A percentile compares a stretch with the other conserved stretches of the same genome.
phyloP scores from a whole-genome alignment of 2,329 filamentous ascomycete genomes.

The Didymella pomorum region DNA sequence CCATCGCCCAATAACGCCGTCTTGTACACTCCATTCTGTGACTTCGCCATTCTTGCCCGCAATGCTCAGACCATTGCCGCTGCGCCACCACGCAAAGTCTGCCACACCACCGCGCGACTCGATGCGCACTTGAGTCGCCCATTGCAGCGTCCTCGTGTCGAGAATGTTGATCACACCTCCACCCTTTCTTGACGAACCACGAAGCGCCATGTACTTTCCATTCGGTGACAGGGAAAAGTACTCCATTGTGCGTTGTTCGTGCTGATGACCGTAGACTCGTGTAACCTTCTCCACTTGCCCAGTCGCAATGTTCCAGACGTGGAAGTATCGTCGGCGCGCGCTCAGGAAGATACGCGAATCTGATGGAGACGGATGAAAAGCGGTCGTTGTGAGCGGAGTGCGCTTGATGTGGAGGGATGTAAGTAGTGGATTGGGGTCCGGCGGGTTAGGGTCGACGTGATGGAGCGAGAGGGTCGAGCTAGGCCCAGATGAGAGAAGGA shows the following conservation, averaged over 20 bases:
- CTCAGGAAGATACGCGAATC: slow-evolving; percentile 87
- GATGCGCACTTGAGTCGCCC: slow-evolving; percentile 82
- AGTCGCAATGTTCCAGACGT: slow-evolving; percentile 87
- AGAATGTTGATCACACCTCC: slow-evolving; percentile 89
- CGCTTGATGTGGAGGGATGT: slow-evolving; percentile 87
- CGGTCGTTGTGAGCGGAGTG: slow-evolving; percentile 83
- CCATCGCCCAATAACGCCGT: slow-evolving; percentile 82
- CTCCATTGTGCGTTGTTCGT: slow-evolving; percentile 92
- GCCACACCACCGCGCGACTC: slow-evolving; percentile 84
- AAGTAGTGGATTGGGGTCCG: slow-evolving; percentile 84
- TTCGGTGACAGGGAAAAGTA: slow-evolving; percentile 86
- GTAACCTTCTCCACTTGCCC: slow-evolving; percentile 85
- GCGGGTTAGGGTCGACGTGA: slow-evolving; percentile 79
- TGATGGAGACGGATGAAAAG: slow-evolving; percentile 73
- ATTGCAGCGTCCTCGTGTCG: slow-evolving; percentile 81
- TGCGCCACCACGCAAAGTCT: slow-evolving; percentile 92
- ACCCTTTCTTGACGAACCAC: slow-evolving; percentile 81
- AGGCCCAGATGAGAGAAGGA: slow-evolving; percentile 87
- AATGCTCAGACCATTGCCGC: slow-evolving; percentile 81
- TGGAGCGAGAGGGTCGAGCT: slow-evolving; percentile 88
- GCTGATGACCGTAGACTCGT: slow-evolving; percentile 75
- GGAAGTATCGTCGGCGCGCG: slow-evolving; percentile 88
- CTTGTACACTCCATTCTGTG: slow-evolving; percentile 81
- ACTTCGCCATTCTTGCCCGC: slow-evolving; percentile 87
- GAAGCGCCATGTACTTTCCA: slow-evolving; percentile 83